Evolutionary conservation across 148 eudicot species (phyloP).

Genomic region (Agrostemma githago): DNA sequence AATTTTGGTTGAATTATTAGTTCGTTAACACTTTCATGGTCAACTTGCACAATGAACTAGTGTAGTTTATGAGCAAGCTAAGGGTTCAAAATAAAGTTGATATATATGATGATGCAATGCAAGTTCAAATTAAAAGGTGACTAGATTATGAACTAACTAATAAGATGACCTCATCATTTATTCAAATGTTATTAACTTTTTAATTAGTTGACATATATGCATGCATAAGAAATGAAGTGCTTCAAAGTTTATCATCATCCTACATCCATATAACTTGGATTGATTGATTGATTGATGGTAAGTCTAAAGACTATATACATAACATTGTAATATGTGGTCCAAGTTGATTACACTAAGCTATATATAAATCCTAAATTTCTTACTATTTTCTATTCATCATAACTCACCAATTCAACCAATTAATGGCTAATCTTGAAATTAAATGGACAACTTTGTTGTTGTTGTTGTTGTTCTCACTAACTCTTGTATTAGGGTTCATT

Average conservation of each 20-base stretch:
- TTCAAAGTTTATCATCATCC: constrained; percentile 6
- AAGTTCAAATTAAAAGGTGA: background rate
- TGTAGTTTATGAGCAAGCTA: too few relatives aligned
- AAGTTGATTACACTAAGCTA: constrained; percentile 1
- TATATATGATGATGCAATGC: too few relatives aligned
- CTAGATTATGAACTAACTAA: background rate
- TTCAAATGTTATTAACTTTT: background rate
- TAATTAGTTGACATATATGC: background rate
- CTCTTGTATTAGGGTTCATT: background rate
- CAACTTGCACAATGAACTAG: too few relatives aligned
- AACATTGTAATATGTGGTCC: background rate
- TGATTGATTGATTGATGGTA: background rate
- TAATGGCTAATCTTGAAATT: background rate
- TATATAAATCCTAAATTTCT: background rate
- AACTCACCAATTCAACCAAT: background rate
- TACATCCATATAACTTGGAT: too few relatives aligned
- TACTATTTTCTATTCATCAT: background rate
- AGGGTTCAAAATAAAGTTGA: too few relatives aligned
- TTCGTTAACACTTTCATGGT: too few relatives aligned
- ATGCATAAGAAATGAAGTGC: constrained; percentile 1
- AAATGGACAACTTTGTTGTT: background rate
- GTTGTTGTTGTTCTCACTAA: background rate
- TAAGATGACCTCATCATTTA: background rate
- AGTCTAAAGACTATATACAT: background rate
- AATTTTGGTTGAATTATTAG: too few relatives aligned